Conservation (phyloP, 2,329 filamentous ascomycete genomes). For the Colletotrichum sp. region DNA sequence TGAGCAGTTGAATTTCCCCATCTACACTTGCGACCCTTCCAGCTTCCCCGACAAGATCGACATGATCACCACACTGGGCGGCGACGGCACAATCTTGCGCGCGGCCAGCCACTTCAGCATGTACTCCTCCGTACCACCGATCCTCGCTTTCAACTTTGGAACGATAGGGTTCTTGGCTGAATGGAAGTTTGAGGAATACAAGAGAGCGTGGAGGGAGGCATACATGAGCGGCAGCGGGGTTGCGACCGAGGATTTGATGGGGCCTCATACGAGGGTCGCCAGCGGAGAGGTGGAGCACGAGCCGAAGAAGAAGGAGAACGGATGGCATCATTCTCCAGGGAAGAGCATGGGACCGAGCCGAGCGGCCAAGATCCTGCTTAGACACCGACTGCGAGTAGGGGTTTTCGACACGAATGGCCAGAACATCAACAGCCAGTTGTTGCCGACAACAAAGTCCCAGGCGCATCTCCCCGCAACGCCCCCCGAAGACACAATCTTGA, state of each 20-base stretch:
- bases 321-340: constrained; percentile 77
- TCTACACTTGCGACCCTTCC: constrained; percentile 61
- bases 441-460: constrained; percentile 47
- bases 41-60: constrained; percentile 82
- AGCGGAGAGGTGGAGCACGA: constrained; percentile 29
- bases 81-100: constrained; percentile 88
- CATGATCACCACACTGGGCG: constrained; percentile 86
- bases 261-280: constrained; percentile 41
- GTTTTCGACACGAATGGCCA: constrained; percentile 74
- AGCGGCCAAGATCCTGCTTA: constrained; percentile 80
- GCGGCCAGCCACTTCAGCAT: constrained; percentile 79
- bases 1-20: constrained; percentile 71
- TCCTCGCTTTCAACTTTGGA: constrained; percentile 96
- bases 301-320: constrained; percentile 27
- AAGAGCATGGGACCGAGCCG: constrained; percentile 80
- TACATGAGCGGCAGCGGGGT: constrained; percentile 77
- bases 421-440: constrained; percentile 58
- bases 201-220: constrained; percentile 88
- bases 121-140: constrained; percentile 80
- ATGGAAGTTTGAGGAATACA: constrained; percentile 95
- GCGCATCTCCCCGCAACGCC: constrained; percentile 30
- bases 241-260: constrained; percentile 46
- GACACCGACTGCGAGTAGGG: constrained; percentile 85
- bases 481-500: constrained; percentile 16
- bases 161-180: constrained; percentile 93